Evolutionary conservation across 2,329 filamentous ascomycete species (phyloP), one percentile per base, ranked within the genome.

Genomic region (Scytalidium lignicola): DNA sequence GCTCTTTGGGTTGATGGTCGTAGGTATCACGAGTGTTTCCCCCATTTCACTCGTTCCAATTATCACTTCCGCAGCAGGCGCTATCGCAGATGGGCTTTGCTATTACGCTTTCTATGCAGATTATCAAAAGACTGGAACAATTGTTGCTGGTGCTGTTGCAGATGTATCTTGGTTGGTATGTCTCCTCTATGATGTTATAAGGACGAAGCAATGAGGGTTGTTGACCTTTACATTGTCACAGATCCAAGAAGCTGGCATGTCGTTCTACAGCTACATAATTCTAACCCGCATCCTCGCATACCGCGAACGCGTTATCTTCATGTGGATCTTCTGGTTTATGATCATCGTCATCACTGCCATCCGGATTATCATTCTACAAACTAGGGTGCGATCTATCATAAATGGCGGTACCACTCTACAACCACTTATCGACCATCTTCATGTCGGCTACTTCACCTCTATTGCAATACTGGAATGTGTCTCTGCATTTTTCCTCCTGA

Each of bases 241-340:
- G 70, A 55, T 73, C 28, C 70, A 73, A 61, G 71, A 73, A 60
- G 70, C 68, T 3, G 70, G 70, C 0, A 46, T 73, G 23, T 72
- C 70, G 1, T 70, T 74, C 44, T 74, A 73, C 46, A 78, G 76
- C 48, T 80, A 77, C 56, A 67, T 76, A 29, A 77, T 78, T 48
- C 67, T 80, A 0, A 71, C 68, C 15, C 70, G 74, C 22, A 70
- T 79, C n/a, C 65, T 81, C 0, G 71, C 70, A 49, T 70, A 73
- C 45, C 56, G 55, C 17, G 58, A 59, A 15, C 62, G 65, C 52
- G 61, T 68, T 2, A 64, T 75, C 3, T 80, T 80, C 51, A 69
- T 74, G 37, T 61, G 62, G 3, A 70, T 83, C 3, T 78, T 83
- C 55, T 83, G 80, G 53, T 74, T 73, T 2, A 78, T 84, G 53